Base-by-base conservation (phyloP, 352 stramenopile species). In the Phytophthora ramorum region DNA sequence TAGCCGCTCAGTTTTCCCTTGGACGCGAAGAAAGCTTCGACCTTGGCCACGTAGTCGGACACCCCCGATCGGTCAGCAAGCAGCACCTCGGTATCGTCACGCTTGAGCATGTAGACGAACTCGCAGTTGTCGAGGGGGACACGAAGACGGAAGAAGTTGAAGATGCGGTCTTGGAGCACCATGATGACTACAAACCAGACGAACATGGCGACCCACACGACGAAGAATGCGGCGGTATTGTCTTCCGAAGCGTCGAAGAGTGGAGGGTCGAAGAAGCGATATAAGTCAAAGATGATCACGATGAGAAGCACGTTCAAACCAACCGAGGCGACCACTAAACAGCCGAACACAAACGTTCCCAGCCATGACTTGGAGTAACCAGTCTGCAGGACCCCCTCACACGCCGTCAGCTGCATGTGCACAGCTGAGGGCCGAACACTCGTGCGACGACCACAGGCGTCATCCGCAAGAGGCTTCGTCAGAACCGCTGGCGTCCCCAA, bases 301-400 rank as follows among this genome's bases (percentile, higher is more conserved):
- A 90, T 71, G 49, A 88, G 48, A 7, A 83, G 70, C 28, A 65
- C 69, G 61, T 80, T 83, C 13, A 90, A 56, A 14, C 56, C 65
- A 26, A 87, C 19, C 0, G 81, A 76, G 6, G 74, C 62, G 5
- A 82, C 30, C 13, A 82, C 45, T 10, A 85, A 78, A 45, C 78
- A 81, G 2, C 41, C 58, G 19, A 85, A 85, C 41, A 83, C 73
- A 16, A 51, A 43, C 8, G 56, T 40, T 2, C 63, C 63, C 6
- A 71, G 13, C 1, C 13, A 17, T 12, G 63, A 75, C 9, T 49
- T 47, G 17, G 51, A 68, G 35, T 58, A 75, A 0, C 67, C 67
- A 2, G 53, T 63, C 52, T 75, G 67, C 1, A 65, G 45, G 20
- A 68, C 40, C 9, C 13, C 40, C 6, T 62, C 54, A n/a, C 14